Conservation (phyloP, 2,329 filamentous ascomycete species). For the Diaporthe caulivora region DNA sequence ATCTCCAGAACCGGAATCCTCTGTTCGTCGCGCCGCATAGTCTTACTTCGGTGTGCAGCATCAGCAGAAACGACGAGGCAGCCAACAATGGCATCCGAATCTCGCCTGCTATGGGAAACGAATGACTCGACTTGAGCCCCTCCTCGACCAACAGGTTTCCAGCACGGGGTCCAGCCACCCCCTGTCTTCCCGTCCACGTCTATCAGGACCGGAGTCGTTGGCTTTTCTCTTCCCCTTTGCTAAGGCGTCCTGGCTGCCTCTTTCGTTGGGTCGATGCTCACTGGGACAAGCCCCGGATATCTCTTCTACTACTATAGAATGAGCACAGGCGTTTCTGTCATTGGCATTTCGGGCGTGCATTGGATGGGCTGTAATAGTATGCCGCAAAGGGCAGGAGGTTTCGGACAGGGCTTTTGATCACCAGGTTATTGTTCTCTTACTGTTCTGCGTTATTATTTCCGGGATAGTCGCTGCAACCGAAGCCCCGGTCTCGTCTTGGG, state of each 20-base stretch:
- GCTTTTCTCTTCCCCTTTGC: not conserved
- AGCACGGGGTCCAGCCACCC: not conserved
- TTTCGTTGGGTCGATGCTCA: not conserved
- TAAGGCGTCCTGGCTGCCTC: constrained; percentile 4
- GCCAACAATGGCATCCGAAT: not conserved
- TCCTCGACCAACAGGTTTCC: not conserved
- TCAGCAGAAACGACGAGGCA: constrained; percentile 1
- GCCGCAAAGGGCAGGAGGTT: constrained; percentile 33
- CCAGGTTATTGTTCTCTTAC: constrained; percentile 13
- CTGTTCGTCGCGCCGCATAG: constrained; percentile 1
- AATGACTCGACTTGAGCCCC: not conserved
- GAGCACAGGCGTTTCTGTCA: constrained; percentile 33
- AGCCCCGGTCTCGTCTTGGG: not conserved
- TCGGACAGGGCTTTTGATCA: constrained; percentile 17
- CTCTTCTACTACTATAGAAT: constrained; percentile 22
- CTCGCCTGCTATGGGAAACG: not conserved
- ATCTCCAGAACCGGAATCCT: not conserved
- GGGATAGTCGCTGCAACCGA: constrained; percentile 1
- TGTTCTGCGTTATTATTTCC: constrained; percentile 5
- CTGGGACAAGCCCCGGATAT: constrained; percentile 6
- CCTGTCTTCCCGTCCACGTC: not conserved
- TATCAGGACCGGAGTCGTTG: not conserved
- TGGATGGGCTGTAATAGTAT: constrained; percentile 30
- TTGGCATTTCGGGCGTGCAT: constrained; percentile 29
- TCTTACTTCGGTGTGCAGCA: constrained; percentile 16